These are phyloP conservation scores for Cunninghamia lanceolata DNA, from an alignment of 75 land plant species.

Conservation along the genomic window DNA sequence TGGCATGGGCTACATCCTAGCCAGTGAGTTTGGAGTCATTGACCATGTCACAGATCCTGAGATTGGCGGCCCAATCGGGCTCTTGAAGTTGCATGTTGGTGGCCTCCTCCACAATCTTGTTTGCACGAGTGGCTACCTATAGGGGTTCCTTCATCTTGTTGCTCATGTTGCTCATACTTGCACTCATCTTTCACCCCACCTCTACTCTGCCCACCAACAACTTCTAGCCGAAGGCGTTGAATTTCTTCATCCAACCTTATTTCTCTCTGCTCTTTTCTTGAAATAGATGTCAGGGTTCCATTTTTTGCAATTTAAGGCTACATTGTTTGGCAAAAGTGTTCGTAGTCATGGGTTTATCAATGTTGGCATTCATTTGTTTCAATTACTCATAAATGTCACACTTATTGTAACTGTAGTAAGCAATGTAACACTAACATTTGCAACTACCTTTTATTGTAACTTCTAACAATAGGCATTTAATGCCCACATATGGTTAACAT, in stretches of 20 bases:
- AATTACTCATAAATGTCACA: no score
- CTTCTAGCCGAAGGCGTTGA: constrained; percentile 78
- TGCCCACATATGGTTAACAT: no score
- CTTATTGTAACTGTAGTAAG: no score
- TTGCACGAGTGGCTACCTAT: constrained; percentile 48
- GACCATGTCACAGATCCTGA: constrained; percentile 58
- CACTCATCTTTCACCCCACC: constrained; percentile 60
- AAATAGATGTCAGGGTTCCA: no score
- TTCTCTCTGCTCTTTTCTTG: no score
- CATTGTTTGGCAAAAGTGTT: no score
- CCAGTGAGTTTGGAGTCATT: constrained; percentile 64
- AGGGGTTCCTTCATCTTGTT: constrained; percentile 73
- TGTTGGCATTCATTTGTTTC: no score
- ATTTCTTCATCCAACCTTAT: constrained; percentile 28
- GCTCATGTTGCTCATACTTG: constrained; percentile 52
- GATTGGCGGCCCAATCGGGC: constrained; percentile 74
- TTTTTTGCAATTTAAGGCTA: no score
- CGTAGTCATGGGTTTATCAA: no score
- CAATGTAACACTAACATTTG: no score
- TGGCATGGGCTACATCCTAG: constrained; percentile 56
- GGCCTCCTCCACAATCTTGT: constrained; percentile 75
- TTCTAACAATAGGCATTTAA: no score
- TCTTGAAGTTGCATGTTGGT: constrained; percentile 48
- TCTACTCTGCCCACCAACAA: constrained; percentile 61
- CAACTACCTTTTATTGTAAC: no score